Conservation (phyloP, 129 eudicot genomes). For the Pulicaria dysenterica region DNA sequence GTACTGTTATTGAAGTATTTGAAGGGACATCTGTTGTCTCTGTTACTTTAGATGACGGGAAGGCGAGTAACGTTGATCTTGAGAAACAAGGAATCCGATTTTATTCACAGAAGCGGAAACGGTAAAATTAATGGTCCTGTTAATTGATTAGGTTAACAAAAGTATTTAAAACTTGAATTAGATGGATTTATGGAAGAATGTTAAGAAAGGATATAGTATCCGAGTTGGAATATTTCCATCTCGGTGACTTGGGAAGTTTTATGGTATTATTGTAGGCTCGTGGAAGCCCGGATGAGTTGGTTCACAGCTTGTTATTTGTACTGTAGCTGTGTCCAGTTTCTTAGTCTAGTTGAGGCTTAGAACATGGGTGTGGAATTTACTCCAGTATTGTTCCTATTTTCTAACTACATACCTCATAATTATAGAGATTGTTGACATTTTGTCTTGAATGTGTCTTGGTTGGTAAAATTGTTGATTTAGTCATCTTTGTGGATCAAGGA, state of each 20-base stretch:
- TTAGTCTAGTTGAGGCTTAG: conserved; percentile 10
- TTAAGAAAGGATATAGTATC: background rate
- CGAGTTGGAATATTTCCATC: conserved; percentile 17
- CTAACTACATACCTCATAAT: background rate
- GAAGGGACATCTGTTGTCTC: conserved; percentile 63
- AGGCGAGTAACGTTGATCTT: conserved; percentile 60
- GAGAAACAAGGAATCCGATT: conserved; percentile 84
- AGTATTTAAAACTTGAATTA: background rate
- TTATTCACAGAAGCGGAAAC: conserved; percentile 58
- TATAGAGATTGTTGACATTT: conserved; percentile 14
- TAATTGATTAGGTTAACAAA: background rate
- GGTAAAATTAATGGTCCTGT: conserved; percentile 13
- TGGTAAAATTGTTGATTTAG: background rate
- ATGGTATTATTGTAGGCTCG: conserved; percentile 5
- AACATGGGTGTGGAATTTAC: conserved; percentile 1
- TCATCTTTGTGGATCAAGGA: too few relatives aligned
- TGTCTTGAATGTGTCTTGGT: conserved; percentile 14
- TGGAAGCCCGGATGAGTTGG: conserved; percentile 4
- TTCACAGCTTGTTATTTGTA: background rate
- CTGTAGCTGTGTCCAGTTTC: conserved; percentile 1
- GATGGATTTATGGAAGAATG: background rate
- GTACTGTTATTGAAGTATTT: conserved; percentile 59
- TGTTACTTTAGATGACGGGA: conserved; percentile 77
- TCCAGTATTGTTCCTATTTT: background rate
- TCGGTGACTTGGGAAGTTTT: conserved; percentile 8